These are phyloP conservation scores for Melanopsichium pennsylvanicum DNA, from an alignment of 1,284 basidiomycete genomes.

Conservation along the genomic window DNA sequence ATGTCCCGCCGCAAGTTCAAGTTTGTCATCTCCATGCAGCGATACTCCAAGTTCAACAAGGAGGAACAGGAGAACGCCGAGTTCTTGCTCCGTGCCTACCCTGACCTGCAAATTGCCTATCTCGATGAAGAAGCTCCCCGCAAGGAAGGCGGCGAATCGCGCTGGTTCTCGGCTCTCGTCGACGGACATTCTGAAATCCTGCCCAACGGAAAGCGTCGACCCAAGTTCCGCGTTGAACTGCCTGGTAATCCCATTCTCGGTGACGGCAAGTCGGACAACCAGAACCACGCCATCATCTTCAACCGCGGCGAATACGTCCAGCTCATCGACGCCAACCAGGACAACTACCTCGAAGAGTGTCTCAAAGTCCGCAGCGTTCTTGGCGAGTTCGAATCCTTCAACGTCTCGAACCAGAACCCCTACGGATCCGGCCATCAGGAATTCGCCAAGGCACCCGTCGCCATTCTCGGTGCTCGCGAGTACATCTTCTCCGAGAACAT, in stretches of 20 bases:
- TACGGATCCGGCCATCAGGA: slow-evolving; percentile 76
- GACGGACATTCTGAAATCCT: slow-evolving; percentile 97
- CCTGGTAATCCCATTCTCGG: slow-evolving; percentile 98
- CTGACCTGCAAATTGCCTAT: slow-evolving; percentile 97
- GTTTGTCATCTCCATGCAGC: slow-evolving; percentile 98
- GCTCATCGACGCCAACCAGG: slow-evolving; percentile 99
- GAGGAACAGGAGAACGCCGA: slow-evolving; percentile 99
- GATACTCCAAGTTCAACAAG: slow-evolving; percentile 99
- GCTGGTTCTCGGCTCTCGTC: slow-evolving; percentile 93
- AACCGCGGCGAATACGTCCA: slow-evolving; percentile 98
- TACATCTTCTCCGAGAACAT: slow-evolving; percentile 99
- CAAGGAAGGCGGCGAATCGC: slow-evolving; percentile 93
- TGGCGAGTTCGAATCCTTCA: slow-evolving; percentile 95
- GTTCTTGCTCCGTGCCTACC: slow-evolving; percentile 97
- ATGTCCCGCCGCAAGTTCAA: slow-evolving; percentile 99
- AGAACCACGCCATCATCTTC: slow-evolving; percentile 99
- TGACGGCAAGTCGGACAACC: slow-evolving; percentile 99
- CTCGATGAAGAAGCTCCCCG: slow-evolving; percentile 90
- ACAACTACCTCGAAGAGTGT: slow-evolving; percentile 99
- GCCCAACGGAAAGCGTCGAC: slow-evolving; percentile 84
- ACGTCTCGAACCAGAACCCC: slow-evolving; percentile 83
- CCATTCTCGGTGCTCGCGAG: slow-evolving; percentile 97
- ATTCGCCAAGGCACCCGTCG: slow-evolving; percentile 87
- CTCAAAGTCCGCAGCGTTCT: slow-evolving; percentile 99
- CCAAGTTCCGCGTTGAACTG: slow-evolving; percentile 98